phyloP scores from a whole-genome alignment of 306 rosid species.

The Cyclanthera cordifolia region DNA sequence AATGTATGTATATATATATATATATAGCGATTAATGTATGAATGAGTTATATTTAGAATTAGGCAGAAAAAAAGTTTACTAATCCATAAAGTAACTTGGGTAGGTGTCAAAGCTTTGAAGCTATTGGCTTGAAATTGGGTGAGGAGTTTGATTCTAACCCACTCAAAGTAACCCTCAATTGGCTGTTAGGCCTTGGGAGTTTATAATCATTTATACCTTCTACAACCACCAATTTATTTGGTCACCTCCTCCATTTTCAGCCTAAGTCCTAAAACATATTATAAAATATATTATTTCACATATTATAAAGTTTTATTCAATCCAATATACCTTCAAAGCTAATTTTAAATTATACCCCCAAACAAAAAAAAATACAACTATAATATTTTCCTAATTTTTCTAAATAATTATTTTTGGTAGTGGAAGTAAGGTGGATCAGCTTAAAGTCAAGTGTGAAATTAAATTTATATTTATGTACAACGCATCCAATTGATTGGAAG shows the following conservation, averaged over 20 bases:
- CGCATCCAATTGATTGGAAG: not conserved
- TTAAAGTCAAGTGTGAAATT: conserved; percentile 4
- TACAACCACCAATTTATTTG: no score
- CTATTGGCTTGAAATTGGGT: no score
- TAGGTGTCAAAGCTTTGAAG: not conserved
- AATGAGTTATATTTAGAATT: no score
- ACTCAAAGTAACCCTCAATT: conserved; percentile 3
- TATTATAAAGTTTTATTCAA: not conserved
- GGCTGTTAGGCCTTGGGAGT: no score
- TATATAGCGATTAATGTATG: no score
- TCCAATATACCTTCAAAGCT: not conserved
- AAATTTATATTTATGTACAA: not conserved
- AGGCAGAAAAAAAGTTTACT: not conserved
- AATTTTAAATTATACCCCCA: no score
- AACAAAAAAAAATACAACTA: no score
- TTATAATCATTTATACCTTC: no score
- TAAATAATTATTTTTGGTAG: not conserved
- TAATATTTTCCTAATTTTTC: no score
- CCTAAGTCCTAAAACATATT: not conserved
- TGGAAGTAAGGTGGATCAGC: not conserved
- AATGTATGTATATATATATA: no score
- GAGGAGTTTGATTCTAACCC: conserved; percentile 8
- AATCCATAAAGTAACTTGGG: not conserved
- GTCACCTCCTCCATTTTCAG: not conserved
- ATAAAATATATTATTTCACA: not conserved